These are phyloP conservation scores for Silybum marianum DNA, from an alignment of 129 eudicot genomes.

Conservation along the genomic window DNA sequence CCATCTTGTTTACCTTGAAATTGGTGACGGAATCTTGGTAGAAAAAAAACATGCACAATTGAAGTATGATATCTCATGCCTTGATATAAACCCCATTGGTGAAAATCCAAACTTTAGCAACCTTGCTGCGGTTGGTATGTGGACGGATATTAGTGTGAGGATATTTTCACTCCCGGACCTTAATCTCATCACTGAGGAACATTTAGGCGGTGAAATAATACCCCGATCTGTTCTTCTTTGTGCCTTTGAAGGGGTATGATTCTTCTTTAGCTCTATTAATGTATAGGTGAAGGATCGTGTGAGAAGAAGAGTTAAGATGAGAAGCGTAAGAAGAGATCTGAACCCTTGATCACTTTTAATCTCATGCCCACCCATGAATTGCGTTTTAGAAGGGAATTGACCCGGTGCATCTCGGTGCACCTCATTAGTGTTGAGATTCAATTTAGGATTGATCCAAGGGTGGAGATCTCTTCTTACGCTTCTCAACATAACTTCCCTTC, in stretches of 20 bases:
- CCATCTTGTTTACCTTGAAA: conserved; percentile 85
- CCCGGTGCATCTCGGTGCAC: too few relatives aligned
- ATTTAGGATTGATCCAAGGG: too few relatives aligned
- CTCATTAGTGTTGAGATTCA: too few relatives aligned
- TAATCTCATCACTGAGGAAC: conserved; percentile 76
- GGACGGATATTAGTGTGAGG: conserved; percentile 92
- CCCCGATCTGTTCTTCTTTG: conserved; percentile 98
- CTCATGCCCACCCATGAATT: too few relatives aligned
- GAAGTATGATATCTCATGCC: conserved; percentile 91
- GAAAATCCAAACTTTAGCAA: conserved; percentile 76
- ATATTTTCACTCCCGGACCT: conserved; percentile 91
- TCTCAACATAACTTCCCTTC: too few relatives aligned
- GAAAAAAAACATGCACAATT: conserved; percentile 69
- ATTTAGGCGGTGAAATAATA: conserved; percentile 93
- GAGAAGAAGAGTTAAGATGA: too few relatives aligned
- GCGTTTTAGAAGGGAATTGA: too few relatives aligned
- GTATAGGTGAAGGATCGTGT: too few relatives aligned
- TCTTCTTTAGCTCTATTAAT: neutral
- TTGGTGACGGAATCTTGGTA: conserved; percentile 77
- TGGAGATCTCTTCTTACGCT: too few relatives aligned
- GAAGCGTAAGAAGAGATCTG: too few relatives aligned
- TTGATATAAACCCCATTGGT: conserved; percentile 93
- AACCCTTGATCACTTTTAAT: too few relatives aligned
- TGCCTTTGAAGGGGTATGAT: conserved; percentile 92
- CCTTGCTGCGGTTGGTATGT: conserved; percentile 98